phyloP scores from a whole-genome alignment of 2,329 filamentous ascomycete genomes.

The Leptoxyphium fumago region DNA sequence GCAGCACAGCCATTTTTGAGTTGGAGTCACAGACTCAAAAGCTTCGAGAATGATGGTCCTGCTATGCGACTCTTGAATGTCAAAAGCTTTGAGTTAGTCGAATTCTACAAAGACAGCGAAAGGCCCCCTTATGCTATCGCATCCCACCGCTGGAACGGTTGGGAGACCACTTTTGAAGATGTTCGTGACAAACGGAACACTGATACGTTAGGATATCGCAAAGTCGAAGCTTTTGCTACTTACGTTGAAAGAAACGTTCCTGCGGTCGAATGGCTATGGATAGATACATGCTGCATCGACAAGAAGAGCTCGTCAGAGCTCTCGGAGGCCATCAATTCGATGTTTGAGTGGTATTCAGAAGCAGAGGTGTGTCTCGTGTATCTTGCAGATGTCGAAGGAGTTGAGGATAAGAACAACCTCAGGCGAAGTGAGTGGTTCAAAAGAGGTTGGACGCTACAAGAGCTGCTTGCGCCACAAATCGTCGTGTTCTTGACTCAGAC shows the following conservation, averaged over 20 bases:
- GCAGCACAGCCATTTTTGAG: too few relatives aligned
- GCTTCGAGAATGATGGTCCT: too few relatives aligned
- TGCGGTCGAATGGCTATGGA: slow-evolving; percentile 2
- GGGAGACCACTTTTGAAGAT: slow-evolving; percentile 3
- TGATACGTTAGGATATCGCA: slow-evolving; percentile 1
- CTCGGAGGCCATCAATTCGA: slow-evolving; percentile 8
- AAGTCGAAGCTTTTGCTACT: slow-evolving; percentile 3
- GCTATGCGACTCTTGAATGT: too few relatives aligned
- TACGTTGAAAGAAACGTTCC: slow-evolving; percentile 1
- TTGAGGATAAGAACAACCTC: neutral
- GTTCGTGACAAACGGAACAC: neutral
- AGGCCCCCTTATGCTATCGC: slow-evolving; percentile 3
- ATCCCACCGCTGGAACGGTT: slow-evolving; percentile 4
- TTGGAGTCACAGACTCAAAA: too few relatives aligned
- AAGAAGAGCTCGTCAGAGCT: slow-evolving; percentile 6
- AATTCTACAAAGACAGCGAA: too few relatives aligned
- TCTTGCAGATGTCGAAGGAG: slow-evolving; percentile 5
- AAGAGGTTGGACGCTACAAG: slow-evolving; percentile 7
- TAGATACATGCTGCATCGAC: slow-evolving; percentile 7
- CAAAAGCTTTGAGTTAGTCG: too few relatives aligned
- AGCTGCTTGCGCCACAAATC: slow-evolving; percentile 3
- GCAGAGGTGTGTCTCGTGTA: slow-evolving; percentile 8
- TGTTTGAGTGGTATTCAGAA: slow-evolving; percentile 8
- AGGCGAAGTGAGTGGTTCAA: slow-evolving; percentile 5
- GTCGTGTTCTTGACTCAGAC: slow-evolving; percentile 3